Base-by-base conservation (phyloP, 345 rosid genomes). In the Eutrema heterophyllum region DNA sequence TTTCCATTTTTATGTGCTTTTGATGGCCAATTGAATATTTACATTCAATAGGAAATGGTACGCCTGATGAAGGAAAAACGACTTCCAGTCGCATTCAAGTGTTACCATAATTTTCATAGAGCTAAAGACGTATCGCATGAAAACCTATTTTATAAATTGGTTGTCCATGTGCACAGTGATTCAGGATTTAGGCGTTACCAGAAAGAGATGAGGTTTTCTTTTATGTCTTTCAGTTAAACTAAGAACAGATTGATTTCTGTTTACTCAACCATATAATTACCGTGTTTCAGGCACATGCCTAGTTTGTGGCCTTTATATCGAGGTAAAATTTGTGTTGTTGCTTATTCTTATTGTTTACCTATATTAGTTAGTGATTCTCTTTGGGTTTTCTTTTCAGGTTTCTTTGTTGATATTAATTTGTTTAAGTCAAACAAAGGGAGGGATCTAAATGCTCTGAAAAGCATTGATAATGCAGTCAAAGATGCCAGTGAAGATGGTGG, bases 301-400 rank as follows among this genome's bases (percentile, higher is more conserved):
- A 89, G 85, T 62, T 71, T 93, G 72, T 93, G 98, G 98, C 98
- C 98, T 40, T 79, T 93, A 36, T 93, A 93, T 84, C 96, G 98
- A 87, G 98, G 98, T 91, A 87, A 74, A 50, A 4, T 21, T 18
- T 50, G 16, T 56, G 24, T 26, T 13, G 56, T 46, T 63, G 14
- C 46, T 64, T 45, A 53, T 55, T 54, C 9, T 48, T 44, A n/a
- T 40, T 4, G 30, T 29, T 29, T 29, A 15, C 16, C 29, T 30
- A 56, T 33, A 29, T 29, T 29, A 29, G 30, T 29, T 29, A 3
- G 5, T 29, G 30, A 30, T 4, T 30, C 33, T 30, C 33, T 54
- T 57, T 56, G 53, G 56, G 35, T 43, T 44, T 11, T 54, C 21
- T 43, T 54, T 52, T 38, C 84, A 93, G 97, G 98, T 43, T 93